Evolutionary conservation across 805 yeast species (phyloP), one percentile per base, ranked within the genome.

Genomic region (Candida montana): DNA sequence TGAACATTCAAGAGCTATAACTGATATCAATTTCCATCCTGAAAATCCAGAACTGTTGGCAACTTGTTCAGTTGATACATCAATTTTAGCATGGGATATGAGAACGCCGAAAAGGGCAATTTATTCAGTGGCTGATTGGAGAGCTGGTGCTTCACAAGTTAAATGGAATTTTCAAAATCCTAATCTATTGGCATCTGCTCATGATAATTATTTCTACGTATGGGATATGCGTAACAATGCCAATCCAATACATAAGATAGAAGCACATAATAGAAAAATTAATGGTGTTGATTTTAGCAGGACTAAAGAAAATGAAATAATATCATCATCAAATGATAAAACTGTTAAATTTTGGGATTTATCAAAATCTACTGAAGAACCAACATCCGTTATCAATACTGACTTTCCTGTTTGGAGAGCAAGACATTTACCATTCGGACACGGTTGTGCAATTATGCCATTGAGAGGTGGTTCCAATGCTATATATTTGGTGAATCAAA

Each of bases 1-100:
- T 61, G 83, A 85, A 16, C 99, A 93, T 59, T 75, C 83, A 2
- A 68, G 99, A 41, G 99, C 99, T 3, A 90, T 93, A 35, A 89
- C 98, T 3, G 99, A 93, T 65, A 88, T 93, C 44, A 87, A 90
- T 60, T 93, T 90, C 68, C 95, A 87, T 55, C 90, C 95, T 1
- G 72, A 71, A 28, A 80, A 85, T 54, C 96, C 96, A 1, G 95
- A 91, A 53, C 57, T 86, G 10, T 57, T 93, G 20, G 97, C 96
- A 0, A 91, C 99, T 0, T 88, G 97, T 57, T 83, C 95, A 0
- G 86, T 93, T 12, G 99, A 93, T 57, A 82, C 96, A 0, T 83
- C 79, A 53, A 83, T 89, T 16, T 77, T 79, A 41, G 77, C 84
- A 3, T 93, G 99, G 99, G 99, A 93, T 63, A 70, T 90, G 69